Conservation (phyloP, 345 rosid genomes). For the Euphorbia pulcherrima region DNA sequence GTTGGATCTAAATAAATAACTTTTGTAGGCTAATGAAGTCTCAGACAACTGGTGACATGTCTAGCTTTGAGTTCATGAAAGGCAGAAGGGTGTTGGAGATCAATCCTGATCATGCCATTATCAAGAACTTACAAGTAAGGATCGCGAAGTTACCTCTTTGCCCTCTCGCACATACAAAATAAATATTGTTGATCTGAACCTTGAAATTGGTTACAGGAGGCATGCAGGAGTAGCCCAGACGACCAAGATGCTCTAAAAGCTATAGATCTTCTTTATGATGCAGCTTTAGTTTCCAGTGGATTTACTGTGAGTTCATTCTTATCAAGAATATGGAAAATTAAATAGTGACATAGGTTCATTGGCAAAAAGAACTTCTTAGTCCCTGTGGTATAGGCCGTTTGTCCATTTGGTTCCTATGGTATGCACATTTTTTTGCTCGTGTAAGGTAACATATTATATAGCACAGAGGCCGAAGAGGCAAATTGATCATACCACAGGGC, state of each 20-base stretch:
- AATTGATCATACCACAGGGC: too few relatives aligned
- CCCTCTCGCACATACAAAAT: neutral
- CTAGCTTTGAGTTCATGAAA: conserved; percentile 88
- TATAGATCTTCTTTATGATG: conserved; percentile 79
- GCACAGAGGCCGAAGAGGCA: too few relatives aligned
- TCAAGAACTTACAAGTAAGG: conserved; percentile 59
- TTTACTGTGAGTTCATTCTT: conserved; percentile 59
- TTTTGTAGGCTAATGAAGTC: conserved; percentile 81
- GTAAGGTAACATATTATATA: too few relatives aligned
- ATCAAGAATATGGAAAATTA: neutral
- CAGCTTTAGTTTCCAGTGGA: conserved; percentile 93
- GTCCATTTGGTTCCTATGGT: too few relatives aligned
- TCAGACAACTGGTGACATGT: conserved; percentile 73
- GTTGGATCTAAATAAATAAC: neutral
- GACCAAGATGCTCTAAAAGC: conserved; percentile 80
- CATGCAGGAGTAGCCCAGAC: conserved; percentile 58
- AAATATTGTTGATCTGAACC: neutral
- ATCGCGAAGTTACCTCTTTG: neutral
- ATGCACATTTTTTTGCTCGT: too few relatives aligned
- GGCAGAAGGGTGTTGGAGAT: conserved; percentile 96
- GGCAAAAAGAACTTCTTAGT: too few relatives aligned
- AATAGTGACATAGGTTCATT: too few relatives aligned
- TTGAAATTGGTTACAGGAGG: conserved; percentile 48
- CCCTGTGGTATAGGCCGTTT: too few relatives aligned
- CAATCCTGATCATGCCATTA: conserved; percentile 84